phyloP scores from a whole-genome alignment of 371 early-diverging fungal species.

The Scutellospora calospora region DNA sequence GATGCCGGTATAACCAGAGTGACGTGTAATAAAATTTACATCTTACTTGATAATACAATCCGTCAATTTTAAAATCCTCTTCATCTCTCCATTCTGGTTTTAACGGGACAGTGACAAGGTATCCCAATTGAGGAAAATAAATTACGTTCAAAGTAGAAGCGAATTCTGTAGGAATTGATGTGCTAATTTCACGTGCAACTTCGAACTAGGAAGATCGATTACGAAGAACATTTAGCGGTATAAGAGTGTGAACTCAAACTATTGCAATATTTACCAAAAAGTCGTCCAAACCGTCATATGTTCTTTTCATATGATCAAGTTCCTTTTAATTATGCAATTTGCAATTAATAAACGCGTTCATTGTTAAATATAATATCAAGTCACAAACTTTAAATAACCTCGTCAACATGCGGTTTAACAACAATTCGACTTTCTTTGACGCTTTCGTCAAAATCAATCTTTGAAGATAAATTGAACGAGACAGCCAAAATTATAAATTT shows the following conservation, averaged over 20 bases:
- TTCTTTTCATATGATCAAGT: slow-evolving; percentile 68
- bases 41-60: slow-evolving; percentile 56
- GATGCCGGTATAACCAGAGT: no score
- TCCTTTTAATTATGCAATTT: slow-evolving; percentile 47
- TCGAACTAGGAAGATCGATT: slow-evolving; percentile 54
- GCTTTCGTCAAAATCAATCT: slow-evolving; percentile 82
- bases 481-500: background rate
- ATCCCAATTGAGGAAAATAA: slow-evolving; percentile 88
- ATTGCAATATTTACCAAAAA: slow-evolving; percentile 54
- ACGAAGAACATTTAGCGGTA: background rate
- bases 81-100: slow-evolving; percentile 56
- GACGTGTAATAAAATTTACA: background rate
- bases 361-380: background rate
- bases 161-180: slow-evolving; percentile 59
- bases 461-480: background rate
- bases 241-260: background rate
- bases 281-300: slow-evolving; percentile 64
- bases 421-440: slow-evolving; percentile 61
- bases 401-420: slow-evolving; percentile 69
- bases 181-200: slow-evolving; percentile 68
- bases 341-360: background rate
- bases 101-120: slow-evolving; percentile 73
- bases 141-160: slow-evolving; percentile 71
- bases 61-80: slow-evolving; percentile 55
- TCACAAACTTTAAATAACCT: slow-evolving; percentile 46